Evolutionary conservation across 2,329 filamentous ascomycete species (phyloP), one percentile per base, ranked within the genome.

Genomic region (Fusarium sp.): DNA sequence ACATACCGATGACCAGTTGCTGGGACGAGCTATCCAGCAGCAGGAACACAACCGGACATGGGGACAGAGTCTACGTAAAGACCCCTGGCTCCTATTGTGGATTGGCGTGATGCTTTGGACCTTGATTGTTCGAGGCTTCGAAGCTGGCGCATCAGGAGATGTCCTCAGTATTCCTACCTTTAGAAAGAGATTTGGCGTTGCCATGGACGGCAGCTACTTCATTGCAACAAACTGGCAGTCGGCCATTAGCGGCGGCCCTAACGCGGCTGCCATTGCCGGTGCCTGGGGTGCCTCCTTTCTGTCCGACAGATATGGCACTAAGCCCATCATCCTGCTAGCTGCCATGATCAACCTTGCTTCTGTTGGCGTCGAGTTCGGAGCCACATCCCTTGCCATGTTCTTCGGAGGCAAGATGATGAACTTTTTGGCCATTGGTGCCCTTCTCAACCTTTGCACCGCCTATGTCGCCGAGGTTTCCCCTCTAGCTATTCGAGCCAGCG

Each of bases 391-490:
- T 13, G 68, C 64, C 52, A 80, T 80, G 79, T 80, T 79, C 59
- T 80, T 80, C 3, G 76, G 66, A 2, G 79, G 79, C 60, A 80
- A 80, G 61, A 79, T 80, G 79, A 16, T 79, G 48, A 80, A 80
- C 64, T 80, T 80, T 11, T 30, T 80, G 8, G 79, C 79, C 3
- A 76, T 83, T 5, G 84, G 84, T 27, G 81, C 83, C 0, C 78
- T 85, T 20, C 81, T 81, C 41, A 83, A 83, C 6, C 78, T 84
- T 0, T 82, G 82, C 30, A 82, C 83, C 16, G 81, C 82, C 1
- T 84, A 84, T 34, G 79, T 85, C 18, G 78, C 78, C 32, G 83
- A 85, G 64, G 77, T 85, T 30, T 80, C 83, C 2, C 84, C 84
- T 5, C 73, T 84, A 16, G 80, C 81, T 6, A 81, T 84, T 4